Evolutionary conservation across 2,329 filamentous ascomycete genomes (phyloP).

Genomic region (Epichloe coenophiala): DNA sequence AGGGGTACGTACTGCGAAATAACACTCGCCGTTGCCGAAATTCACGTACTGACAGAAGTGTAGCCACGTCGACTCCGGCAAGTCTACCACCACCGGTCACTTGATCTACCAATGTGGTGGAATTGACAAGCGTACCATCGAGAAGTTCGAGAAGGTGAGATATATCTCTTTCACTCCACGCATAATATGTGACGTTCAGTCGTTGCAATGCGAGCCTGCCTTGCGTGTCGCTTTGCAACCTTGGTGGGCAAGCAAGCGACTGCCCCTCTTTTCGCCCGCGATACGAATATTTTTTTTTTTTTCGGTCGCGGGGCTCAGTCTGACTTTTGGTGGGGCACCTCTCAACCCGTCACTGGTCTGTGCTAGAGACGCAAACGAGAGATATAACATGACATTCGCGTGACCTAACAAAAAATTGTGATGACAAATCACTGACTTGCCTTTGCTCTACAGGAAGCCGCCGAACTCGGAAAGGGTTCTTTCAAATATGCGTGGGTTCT

Average conservation of each 20-base stretch:
- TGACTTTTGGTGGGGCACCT: conserved; percentile 8
- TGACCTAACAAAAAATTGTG: not conserved
- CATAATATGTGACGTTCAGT: not conserved
- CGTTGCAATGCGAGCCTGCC: not conserved
- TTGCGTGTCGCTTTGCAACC: not conserved
- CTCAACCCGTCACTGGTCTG: conserved; percentile 6
- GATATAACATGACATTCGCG: not conserved
- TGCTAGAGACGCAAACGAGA: not conserved
- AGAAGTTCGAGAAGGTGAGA: conserved; percentile 99
- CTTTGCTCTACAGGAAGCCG: conserved; percentile 62
- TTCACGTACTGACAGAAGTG: conserved; percentile 12
- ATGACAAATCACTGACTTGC: not conserved
- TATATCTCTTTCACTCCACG: conserved; percentile 7
- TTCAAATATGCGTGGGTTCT: conserved; percentile 99
- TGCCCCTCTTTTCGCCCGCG: conserved; percentile 2
- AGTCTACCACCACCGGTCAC: conserved; percentile 88
- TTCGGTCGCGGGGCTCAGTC: conserved; percentile 1
- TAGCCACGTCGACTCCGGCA: conserved; percentile 96
- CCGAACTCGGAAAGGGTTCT: conserved; percentile 98
- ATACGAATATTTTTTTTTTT: conserved; percentile 9
- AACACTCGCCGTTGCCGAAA: conserved; percentile 15
- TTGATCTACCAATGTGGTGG: conserved; percentile 99
- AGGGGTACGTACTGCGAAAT: conserved; percentile 15
- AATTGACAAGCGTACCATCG: conserved; percentile 99
- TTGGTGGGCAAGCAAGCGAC: not conserved